These are phyloP conservation scores for Escallonia rubra DNA, from an alignment of 129 eudicot species.

Conservation along the genomic window DNA sequence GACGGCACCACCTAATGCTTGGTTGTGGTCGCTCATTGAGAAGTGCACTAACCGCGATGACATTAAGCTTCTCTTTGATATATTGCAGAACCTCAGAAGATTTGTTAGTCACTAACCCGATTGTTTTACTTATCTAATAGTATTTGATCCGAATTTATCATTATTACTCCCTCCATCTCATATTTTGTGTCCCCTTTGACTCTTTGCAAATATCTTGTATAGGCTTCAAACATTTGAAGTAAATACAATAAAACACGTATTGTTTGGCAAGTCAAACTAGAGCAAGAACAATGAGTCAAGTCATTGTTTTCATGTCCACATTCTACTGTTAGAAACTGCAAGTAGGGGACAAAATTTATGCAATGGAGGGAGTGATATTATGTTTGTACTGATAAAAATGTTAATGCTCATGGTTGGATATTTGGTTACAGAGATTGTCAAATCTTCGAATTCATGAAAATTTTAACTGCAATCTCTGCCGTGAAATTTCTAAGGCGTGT, in stretches of 20 bases:
- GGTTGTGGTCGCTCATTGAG: constrained; percentile 70
- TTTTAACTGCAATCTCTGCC: constrained; percentile 72
- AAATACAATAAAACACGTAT: no score
- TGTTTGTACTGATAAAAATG: constrained; percentile 8
- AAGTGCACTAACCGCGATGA: constrained; percentile 68
- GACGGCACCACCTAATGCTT: constrained; percentile 83
- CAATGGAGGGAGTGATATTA: background rate
- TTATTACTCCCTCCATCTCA: background rate
- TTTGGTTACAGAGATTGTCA: constrained; percentile 70
- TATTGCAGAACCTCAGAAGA: constrained; percentile 65
- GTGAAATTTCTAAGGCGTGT: constrained; percentile 78
- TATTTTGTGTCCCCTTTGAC: no score
- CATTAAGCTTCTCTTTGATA: constrained; percentile 62
- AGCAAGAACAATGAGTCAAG: no score
- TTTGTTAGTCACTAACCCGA: constrained; percentile 56
- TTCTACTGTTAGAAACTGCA: no score
- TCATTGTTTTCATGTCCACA: no score
- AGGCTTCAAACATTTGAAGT: no score
- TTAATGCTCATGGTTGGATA: background rate
- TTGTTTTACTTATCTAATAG: background rate
- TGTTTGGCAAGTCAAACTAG: no score
- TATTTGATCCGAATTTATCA: background rate
- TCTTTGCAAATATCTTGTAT: no score
- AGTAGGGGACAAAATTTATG: no score
- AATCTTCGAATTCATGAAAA: constrained; percentile 84